Evolutionary conservation across 257 asterid genomes (phyloP).

Genomic region (Dorcoceras hygrometricum): DNA sequence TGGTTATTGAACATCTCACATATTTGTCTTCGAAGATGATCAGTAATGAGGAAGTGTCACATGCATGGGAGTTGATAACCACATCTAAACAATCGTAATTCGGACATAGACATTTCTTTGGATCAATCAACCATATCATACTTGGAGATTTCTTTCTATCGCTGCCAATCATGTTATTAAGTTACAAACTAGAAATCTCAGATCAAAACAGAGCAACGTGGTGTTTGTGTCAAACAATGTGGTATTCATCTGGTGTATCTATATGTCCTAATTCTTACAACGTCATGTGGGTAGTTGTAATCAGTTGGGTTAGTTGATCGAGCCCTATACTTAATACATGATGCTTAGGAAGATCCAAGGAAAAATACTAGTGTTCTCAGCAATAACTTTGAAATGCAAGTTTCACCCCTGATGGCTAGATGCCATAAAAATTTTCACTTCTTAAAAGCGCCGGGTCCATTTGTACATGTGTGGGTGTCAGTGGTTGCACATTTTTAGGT

Average conservation of each 20-base stretch:
- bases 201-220: not conserved
- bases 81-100: too few species aligned
- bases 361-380: too few species aligned
- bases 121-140: not conserved
- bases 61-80: too few species aligned
- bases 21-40: too few species aligned
- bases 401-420: too few species aligned
- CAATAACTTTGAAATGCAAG: too few species aligned
- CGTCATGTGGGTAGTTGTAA: not conserved
- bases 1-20: not conserved
- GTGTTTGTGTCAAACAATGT: not conserved
- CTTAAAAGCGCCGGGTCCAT: too few species aligned
- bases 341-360: not conserved
- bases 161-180: not conserved
- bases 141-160: not conserved
- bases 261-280: not conserved
- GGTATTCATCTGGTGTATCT: not conserved
- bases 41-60: too few species aligned
- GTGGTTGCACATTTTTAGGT: too few species aligned
- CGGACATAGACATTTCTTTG: not conserved
- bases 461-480: too few species aligned
- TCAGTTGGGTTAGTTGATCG: not conserved
- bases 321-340: not conserved
- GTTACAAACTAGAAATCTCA: not conserved
- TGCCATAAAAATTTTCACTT: too few species aligned